phyloP scores from a whole-genome alignment of 331 rosid species.

The Arachis monticola region DNA sequence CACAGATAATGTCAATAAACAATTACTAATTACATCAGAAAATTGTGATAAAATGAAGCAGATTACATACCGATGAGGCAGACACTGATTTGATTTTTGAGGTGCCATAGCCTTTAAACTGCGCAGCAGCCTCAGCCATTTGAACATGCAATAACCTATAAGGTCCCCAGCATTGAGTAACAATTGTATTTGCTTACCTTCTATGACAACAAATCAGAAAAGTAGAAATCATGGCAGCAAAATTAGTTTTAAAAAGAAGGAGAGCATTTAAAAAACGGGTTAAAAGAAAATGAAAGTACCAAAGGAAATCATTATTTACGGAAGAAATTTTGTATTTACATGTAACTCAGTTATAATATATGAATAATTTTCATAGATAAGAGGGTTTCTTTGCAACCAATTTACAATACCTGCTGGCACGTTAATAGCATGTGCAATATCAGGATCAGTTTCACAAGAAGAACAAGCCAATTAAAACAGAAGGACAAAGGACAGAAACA shows the following conservation, averaged over 20 bases:
- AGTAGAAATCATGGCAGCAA: slow-evolving; percentile 32
- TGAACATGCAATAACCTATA: slow-evolving; percentile 78
- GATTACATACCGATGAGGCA: slow-evolving; percentile 68
- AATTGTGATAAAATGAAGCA: slow-evolving; percentile 14
- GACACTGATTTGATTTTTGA: slow-evolving; percentile 69
- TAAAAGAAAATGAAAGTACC: slow-evolving; percentile 14
- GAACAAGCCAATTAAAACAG: slow-evolving; percentile 54
- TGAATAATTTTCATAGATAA: too few species aligned
- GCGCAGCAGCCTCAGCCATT: slow-evolving; percentile 87
- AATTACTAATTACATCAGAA: background rate
- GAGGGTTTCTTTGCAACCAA: too few species aligned
- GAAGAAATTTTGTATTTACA: background rate
- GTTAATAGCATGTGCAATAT: too few species aligned
- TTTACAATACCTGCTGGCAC: too few species aligned
- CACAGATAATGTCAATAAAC: slow-evolving; percentile 14
- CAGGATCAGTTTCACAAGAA: slow-evolving; percentile 65
- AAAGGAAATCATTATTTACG: background rate
- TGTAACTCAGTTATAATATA: background rate
- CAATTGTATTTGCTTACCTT: slow-evolving; percentile 67
- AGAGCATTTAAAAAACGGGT: background rate
- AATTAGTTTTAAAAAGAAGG: slow-evolving; percentile 19
- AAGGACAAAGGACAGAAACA: too few species aligned
- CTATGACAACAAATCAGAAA: slow-evolving; percentile 47
- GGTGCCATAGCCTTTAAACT: slow-evolving; percentile 63
- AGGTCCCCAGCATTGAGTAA: slow-evolving; percentile 84